Evolutionary conservation across 768 basidiomycete species (phyloP).

Genomic region (Rhodotorula toruloides): DNA sequence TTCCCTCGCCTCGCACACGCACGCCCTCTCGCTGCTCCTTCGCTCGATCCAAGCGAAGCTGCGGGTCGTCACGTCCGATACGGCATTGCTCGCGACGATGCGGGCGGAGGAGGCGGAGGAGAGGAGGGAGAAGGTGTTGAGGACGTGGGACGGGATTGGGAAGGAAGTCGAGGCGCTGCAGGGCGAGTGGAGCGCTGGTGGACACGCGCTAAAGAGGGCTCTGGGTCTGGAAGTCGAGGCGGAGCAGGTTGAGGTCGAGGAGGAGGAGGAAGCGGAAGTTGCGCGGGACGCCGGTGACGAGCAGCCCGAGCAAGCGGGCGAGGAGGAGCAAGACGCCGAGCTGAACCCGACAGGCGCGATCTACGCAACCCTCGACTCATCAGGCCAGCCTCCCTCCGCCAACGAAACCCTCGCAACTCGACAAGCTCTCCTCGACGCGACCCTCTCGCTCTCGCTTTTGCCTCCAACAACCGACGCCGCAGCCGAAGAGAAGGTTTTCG

Average conservation of each 20-base stretch:
- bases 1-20: background rate
- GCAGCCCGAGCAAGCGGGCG: background rate
- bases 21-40: background rate
- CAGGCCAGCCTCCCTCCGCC: background rate
- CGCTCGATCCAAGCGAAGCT: slow-evolving; percentile 8
- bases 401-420: slow-evolving; percentile 4
- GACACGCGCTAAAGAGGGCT: background rate
- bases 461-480: background rate
- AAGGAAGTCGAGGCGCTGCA: slow-evolving; percentile 2
- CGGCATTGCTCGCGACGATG: background rate
- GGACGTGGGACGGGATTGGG: slow-evolving; percentile 8
- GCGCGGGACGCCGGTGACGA: background rate
- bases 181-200: slow-evolving; percentile 4
- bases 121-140: background rate
- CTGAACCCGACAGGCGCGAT: background rate
- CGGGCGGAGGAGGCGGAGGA: background rate
- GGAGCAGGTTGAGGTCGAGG: background rate
- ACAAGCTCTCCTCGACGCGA: slow-evolving; percentile 27
- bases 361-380: slow-evolving; percentile 8
- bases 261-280: background rate
- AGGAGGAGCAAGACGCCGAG: background rate
- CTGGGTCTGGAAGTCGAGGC: background rate
- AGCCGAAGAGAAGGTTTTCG: slow-evolving; percentile 21
- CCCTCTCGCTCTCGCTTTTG: slow-evolving; percentile 8
- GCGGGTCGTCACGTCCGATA: slow-evolving; percentile 2